Conservation (phyloP, 768 basidiomycete genomes). For the Rhizopogon vinicolor region DNA sequence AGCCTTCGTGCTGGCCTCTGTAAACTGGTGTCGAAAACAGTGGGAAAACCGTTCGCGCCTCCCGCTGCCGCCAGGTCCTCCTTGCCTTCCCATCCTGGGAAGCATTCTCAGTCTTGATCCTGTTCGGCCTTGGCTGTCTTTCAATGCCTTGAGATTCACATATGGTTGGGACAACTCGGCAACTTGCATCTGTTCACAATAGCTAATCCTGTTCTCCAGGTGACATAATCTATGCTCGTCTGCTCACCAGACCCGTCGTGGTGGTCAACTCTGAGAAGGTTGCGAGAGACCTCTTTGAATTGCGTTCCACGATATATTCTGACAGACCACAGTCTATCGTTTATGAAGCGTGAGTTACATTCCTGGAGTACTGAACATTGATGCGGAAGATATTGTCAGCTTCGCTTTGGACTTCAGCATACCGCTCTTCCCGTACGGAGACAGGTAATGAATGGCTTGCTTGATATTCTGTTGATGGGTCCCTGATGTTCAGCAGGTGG, state of each 20-base stretch:
- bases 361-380: background rate
- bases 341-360: background rate
- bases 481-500: background rate
- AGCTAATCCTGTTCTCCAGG: conserved; percentile 6
- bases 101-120: conserved; percentile 10
- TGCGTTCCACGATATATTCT: conserved; percentile 32
- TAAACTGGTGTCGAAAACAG: too few species aligned
- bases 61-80: conserved; percentile 13
- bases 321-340: conserved; percentile 13
- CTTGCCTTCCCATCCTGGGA: conserved; percentile 10
- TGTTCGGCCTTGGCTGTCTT: conserved; percentile 12
- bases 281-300: conserved; percentile 30
- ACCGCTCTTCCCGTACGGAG: background rate
- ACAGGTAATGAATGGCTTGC: background rate
- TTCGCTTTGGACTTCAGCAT: background rate
- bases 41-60: too few species aligned
- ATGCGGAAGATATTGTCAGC: background rate
- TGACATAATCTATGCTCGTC: conserved; percentile 24
- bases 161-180: conserved; percentile 6
- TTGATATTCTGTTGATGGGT: too few species aligned
- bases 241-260: conserved; percentile 24
- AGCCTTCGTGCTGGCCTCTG: too few species aligned
- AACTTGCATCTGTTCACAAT: background rate
- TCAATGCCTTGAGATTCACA: conserved; percentile 7
- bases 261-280: conserved; percentile 29